Evolutionary conservation across 2,329 filamentous ascomycete genomes (phyloP), one percentile per base, ranked within the genome.

Genomic region (Aspergillus bombycis): DNA sequence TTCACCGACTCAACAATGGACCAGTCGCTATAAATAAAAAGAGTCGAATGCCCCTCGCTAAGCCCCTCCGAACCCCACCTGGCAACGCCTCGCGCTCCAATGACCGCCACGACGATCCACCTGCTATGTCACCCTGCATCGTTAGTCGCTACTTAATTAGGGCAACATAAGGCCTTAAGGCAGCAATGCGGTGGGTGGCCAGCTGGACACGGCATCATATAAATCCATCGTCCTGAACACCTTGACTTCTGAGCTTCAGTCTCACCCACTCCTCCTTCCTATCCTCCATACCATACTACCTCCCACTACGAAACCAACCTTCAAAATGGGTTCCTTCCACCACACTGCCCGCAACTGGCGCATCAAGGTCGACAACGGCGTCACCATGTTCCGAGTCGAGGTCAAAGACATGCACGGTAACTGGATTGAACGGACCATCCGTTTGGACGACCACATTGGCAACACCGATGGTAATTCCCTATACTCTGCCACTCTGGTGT

Each of bases 371-470:
- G 65, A 67, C 26, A 52, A 63, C 34, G 59, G 62, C 11, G n/a
- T 6, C 50, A 68, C 67, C 38, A 10, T 66, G 28, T 62, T 68
- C 32, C 38, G 58, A 30, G 54, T 45, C 19, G 53, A 62, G 1
- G 54, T 67, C n/a, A 58, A 62, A 14, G 62, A 65, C 32, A 21
- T 28, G 8, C 30, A 59, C 14, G 63, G 63, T 14, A 41, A 64
- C 19, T 36, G 53, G 41, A 30, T 45, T 12, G 46, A 59, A 9
- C 61, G 61, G 3, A 64, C 55, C 41, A 66, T 69, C 59, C 56
- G 64, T 4, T 53, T 69, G 12, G 67, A 69, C 19, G 60, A 64
- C 5, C 67, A 69, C 46, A 69, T 69, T n/a, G 67, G 67, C 1
- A 69, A 69, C 34, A 63, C 57, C 0, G 66, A 69, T 34, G 67